Evolutionary conservation across 108 stramenopile genomes (phyloP).

Genomic region (Nitzschia sp.): DNA sequence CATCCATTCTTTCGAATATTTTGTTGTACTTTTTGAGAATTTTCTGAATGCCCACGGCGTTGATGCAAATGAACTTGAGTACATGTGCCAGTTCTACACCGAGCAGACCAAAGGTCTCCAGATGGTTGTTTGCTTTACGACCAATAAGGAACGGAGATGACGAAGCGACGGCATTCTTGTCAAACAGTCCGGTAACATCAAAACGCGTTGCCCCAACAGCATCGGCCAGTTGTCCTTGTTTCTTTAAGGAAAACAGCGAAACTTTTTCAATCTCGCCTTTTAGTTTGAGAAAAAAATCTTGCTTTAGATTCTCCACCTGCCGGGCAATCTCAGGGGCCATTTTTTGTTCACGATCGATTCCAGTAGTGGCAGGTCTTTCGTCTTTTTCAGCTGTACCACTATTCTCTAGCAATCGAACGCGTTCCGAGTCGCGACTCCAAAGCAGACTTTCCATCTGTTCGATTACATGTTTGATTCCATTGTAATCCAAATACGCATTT

Average conservation of each 20-base stretch:
- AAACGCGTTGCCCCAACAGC: conserved; percentile 51
- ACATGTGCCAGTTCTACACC: conserved; percentile 66
- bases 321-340: background rate
- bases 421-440: background rate
- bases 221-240: conserved; percentile 60
- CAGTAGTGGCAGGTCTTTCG: background rate
- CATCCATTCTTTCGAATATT: conserved; percentile 27
- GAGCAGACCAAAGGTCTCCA: conserved; percentile 19
- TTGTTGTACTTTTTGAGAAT: conserved; percentile 75
- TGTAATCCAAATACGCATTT: conserved; percentile 69
- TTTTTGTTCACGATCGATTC: background rate
- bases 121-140: background rate
- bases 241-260: conserved; percentile 59
- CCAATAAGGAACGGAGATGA: no score
- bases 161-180: background rate
- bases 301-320: conserved; percentile 28
- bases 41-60: conserved; percentile 65
- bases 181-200: conserved; percentile 20
- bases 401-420: background rate
- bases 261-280: conserved; percentile 72
- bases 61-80: conserved; percentile 61
- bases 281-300: conserved; percentile 43
- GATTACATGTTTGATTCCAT: conserved; percentile 49
- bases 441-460: conserved; percentile 29
- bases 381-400: background rate